Conservation (phyloP, 2,329 filamentous ascomycete species). For the Ophiostoma angusticollis region DNA sequence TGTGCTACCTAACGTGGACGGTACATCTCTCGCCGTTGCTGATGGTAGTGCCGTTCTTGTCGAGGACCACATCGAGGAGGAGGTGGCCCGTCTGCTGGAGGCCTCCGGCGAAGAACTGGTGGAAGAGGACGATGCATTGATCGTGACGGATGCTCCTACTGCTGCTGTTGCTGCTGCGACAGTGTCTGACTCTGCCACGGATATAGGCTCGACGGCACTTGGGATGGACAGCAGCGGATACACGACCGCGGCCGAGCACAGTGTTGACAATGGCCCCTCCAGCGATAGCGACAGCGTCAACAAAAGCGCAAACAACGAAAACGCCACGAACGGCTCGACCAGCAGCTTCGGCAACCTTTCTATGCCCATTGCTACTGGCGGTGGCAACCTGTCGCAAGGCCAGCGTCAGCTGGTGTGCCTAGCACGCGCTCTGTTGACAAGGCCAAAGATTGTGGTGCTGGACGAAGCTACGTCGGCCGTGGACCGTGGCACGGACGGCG, state of each 20-base stretch:
- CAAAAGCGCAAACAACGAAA: not conserved
- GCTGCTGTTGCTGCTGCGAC: constrained; percentile 2
- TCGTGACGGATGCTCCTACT: constrained; percentile 9
- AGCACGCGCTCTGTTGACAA: constrained; percentile 30
- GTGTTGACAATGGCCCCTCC: not conserved
- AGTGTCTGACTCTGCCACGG: constrained; percentile 9
- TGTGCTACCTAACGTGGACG: not conserved
- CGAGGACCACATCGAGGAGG: constrained; percentile 6
- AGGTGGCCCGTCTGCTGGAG: constrained; percentile 8
- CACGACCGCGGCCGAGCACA: constrained; percentile 3
- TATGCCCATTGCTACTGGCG: constrained; percentile 21
- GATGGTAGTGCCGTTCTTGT: not conserved
- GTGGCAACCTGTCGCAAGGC: constrained; percentile 29
- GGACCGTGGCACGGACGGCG: constrained; percentile 42
- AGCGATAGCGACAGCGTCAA: constrained; percentile 4
- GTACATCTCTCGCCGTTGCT: no score
- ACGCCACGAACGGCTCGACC: constrained; percentile 8
- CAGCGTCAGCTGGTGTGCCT: constrained; percentile 37
- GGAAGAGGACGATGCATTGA: constrained; percentile 12
- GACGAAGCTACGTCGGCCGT: constrained; percentile 36
- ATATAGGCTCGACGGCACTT: constrained; percentile 7
- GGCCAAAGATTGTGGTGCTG: constrained; percentile 28
- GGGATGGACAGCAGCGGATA: constrained; percentile 3
- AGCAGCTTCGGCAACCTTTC: constrained; percentile 23
- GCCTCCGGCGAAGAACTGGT: constrained; percentile 7